Evolutionary conservation across 1,284 basidiomycete species (phyloP), one percentile per base, ranked within the genome.

Genomic region (Austroboletus olivaceoglutinosus): DNA sequence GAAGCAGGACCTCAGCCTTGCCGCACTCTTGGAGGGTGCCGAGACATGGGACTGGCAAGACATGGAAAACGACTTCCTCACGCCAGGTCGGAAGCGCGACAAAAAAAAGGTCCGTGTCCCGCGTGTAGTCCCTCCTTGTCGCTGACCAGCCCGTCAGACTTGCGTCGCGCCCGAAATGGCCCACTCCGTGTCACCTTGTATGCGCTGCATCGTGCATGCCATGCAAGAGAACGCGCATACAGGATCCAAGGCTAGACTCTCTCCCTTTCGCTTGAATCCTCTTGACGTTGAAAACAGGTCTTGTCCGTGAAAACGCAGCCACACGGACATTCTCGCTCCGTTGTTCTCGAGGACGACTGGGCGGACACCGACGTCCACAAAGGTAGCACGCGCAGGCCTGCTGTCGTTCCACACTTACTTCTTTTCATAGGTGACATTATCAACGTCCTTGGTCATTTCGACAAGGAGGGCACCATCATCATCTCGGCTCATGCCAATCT

Each of bases 391-490:
- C 5, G 18, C 13, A 19, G 2, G 4, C 19, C 13, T 34, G 13
- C 5, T 15, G 0, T 18, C 0, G 13, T 5, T 25, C 30, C 16
- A 2, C 25, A 38, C 23, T 3, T 5, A 22, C 19, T 13, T 8
- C 4, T 36, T 39, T 18, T 42, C 29, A 0, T 57, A 86, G 90
- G 85, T 53, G 92, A 97, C 64, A 78, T 77, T 22, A 70, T 94
- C 52, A 94, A 95, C 64, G 71, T 92, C 47, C 72, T 95, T 37
- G 87, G 88, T n/a, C 54, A 70, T 22, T 84, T 84, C 25, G 65
- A 73, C 31, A 58, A 61, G 1, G 60, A 68, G n/a, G 73, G 67
- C n/a, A 67, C 68, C 16, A 84, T 89, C 39, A 69, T 71, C 3
- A 75, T 90, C 43, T 81, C 78, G 6, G 75, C 82, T 15, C 74